phyloP scores from a whole-genome alignment of 129 eudicot genomes.

The carrot (Daucus carota) region DNA sequence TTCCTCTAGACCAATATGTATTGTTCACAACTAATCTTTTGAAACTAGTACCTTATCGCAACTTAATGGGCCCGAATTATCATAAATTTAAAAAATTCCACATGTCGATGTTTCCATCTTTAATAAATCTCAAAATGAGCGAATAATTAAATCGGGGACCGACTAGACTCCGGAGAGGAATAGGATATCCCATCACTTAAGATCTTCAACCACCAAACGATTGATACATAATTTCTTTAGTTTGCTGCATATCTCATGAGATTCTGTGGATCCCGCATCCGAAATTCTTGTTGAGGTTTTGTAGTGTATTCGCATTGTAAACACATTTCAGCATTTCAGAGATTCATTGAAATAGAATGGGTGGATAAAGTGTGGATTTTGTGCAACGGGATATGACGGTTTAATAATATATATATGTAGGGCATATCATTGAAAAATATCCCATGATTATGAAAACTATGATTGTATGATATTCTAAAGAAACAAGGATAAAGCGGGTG shows the following conservation, averaged over 20 bases:
- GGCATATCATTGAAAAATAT: not conserved
- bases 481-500: conserved; percentile 5
- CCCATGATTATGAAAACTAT: not conserved
- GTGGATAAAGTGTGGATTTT: not conserved
- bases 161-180: too few relatives aligned
- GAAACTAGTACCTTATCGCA: not conserved
- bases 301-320: not conserved
- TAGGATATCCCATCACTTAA: not conserved
- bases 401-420: not conserved
- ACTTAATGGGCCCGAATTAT: not conserved
- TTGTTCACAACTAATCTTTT: not conserved
- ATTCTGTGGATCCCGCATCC: conserved; percentile 18
- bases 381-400: not conserved
- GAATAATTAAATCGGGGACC: too few relatives aligned
- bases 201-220: not conserved
- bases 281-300: not conserved
- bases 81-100: not conserved
- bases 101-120: too few relatives aligned
- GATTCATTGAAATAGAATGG: conserved; percentile 5
- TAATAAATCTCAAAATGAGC: too few relatives aligned
- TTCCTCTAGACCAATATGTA: not conserved
- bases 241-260: conserved; percentile 10
- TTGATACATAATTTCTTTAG: not conserved
- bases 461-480: conserved; percentile 10
- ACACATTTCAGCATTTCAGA: not conserved